Evolutionary conservation across 2,329 filamentous ascomycete species (phyloP).

Genomic region (Albifimbria verrucaria): DNA sequence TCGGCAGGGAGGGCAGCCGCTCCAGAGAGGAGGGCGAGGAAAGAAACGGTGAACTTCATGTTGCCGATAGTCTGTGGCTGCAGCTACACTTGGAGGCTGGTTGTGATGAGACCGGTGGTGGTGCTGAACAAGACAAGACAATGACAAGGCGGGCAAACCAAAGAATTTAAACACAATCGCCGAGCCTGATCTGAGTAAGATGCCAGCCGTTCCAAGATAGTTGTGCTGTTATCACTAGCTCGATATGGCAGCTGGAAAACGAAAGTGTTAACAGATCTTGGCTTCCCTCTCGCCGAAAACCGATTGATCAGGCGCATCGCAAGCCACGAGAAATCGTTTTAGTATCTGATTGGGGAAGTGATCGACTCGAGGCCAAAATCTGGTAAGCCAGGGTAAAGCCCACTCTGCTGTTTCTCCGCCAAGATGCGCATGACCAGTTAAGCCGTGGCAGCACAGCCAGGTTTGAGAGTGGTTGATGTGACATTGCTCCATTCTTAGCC

Average conservation of each 20-base stretch:
- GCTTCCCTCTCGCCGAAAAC: no score
- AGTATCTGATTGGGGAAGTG: not conserved
- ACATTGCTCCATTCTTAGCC: not conserved
- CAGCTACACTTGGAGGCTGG: not conserved
- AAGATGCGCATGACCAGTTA: not conserved
- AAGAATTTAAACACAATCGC: not conserved
- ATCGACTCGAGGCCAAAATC: not conserved
- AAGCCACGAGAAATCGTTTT: not conserved
- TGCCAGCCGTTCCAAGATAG: not conserved
- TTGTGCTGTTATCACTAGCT: not conserved
- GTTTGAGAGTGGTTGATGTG: not conserved
- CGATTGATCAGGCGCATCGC: not conserved
- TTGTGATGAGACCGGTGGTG: not conserved
- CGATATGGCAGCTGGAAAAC: not conserved
- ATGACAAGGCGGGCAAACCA: not conserved
- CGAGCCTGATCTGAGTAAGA: not conserved
- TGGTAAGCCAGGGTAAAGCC: not conserved
- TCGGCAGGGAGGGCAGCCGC: constrained; percentile 7
- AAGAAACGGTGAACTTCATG: constrained; percentile 20
- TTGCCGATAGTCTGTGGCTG: not conserved
- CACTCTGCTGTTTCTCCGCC: not conserved
- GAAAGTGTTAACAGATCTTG: not conserved
- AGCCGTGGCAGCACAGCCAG: not conserved
- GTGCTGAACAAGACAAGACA: not conserved
- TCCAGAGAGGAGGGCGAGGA: constrained; percentile 10